Conservation (phyloP, 1,284 basidiomycete genomes). For the Marasmius fiardii region DNA sequence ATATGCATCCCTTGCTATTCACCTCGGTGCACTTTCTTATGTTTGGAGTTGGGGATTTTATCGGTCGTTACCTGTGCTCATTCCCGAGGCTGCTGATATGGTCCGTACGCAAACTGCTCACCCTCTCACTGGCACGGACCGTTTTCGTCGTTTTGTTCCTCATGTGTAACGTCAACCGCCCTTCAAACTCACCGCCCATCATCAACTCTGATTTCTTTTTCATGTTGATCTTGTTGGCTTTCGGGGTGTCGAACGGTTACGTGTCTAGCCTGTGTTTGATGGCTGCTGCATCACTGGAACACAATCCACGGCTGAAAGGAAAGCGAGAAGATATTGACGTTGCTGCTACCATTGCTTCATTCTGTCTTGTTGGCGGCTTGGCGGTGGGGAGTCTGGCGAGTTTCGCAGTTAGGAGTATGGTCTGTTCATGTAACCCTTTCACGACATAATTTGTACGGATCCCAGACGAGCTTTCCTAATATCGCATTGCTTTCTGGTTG, state of each 20-base stretch:
- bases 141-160: constrained; percentile 84
- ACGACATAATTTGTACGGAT: constrained; percentile 11
- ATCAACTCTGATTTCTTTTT: constrained; percentile 75
- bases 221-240: constrained; percentile 68
- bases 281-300: constrained; percentile 66
- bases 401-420: constrained; percentile 67
- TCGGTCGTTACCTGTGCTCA: constrained; percentile 73
- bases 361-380: constrained; percentile 76
- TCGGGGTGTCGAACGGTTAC: constrained; percentile 81
- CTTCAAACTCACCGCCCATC: constrained; percentile 37
- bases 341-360: constrained; percentile 77
- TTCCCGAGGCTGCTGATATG: constrained; percentile 65
- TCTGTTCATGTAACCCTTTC: constrained; percentile 77
- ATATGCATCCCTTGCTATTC: constrained; percentile 63
- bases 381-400: constrained; percentile 72
- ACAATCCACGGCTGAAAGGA: constrained; percentile 64
- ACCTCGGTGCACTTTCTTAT: constrained; percentile 68
- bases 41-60: constrained; percentile 77
- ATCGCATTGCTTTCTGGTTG: not conserved
- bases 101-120: constrained; percentile 58
- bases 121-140: constrained; percentile 65
- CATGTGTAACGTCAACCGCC: constrained; percentile 73
- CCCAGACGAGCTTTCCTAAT: not conserved
- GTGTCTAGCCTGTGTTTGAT: constrained; percentile 69
- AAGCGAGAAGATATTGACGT: constrained; percentile 75